Base-by-base conservation (phyloP, 179 eudicot species). In the Sideroxylon spinosum region DNA sequence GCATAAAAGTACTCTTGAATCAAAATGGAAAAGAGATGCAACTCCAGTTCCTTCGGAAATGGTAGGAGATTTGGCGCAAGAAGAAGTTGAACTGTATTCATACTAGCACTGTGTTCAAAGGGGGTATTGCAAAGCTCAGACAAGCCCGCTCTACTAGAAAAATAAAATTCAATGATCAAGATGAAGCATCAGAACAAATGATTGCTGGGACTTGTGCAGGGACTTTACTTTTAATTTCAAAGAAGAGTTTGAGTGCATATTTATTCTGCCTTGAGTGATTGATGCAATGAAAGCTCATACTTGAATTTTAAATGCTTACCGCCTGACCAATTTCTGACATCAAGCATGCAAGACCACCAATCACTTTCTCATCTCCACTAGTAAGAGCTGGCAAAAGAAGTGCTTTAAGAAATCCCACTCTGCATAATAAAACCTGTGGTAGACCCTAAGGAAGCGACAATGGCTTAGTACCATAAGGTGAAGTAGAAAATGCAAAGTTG, bases 261-360 rank as follows among this genome's bases (percentile, higher is more conserved):
- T 57, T 57, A 28, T 20, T 19, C 16, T 29, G 2, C 22, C 16
- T 22, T 22, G 37, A 76, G 25, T 48, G 12, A 60, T 11, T 28
- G 23, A 70, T 23, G 53, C 48, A 61, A 56, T n/a, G 60, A 52
- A 68, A 74, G 25, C 56, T 74, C 20, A 22, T 71, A 53, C 52
- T 64, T 17, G 61, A 70, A 75, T 57, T 61, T 12, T 26, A 63
- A 78, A 66, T 81, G 89, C 99, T 90, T 87, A 96, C 99, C 52
- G 99, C 95, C 85, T 96, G 99, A 78, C 99, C 98, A 87, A 88
- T 94, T 91, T 96, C 99, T 46, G 99, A 94, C 97, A 96, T 86
- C 87, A 96, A 87, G 85, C 94, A 91, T 29, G 97, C 94, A 79
- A 96, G 88, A 78, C 99, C 93, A 86, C 90, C 80, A 68, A 96